Evolutionary conservation across 495 filamentous ascomycete species (phyloP).

Genomic region (Aspergillus haitiensis): DNA sequence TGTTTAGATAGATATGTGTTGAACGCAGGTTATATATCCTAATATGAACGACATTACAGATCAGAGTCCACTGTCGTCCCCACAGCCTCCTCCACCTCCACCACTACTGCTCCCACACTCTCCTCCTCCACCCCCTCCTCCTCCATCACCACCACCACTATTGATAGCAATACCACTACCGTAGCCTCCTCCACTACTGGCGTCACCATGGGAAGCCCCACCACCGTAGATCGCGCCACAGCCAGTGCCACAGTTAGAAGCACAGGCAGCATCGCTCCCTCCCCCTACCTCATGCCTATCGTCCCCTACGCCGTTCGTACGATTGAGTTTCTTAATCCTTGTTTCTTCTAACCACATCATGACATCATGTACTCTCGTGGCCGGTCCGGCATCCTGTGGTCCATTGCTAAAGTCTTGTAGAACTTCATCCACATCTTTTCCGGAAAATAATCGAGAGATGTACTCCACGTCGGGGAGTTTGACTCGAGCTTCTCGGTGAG

Average conservation of each 20-base stretch:
- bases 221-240: neutral
- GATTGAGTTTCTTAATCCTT: neutral
- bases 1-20: neutral
- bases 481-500: neutral
- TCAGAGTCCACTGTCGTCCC: neutral
- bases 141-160: neutral
- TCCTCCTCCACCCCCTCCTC: neutral
- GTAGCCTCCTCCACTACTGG: neutral
- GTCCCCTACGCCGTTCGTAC: neutral
- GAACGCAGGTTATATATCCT: neutral
- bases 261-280: neutral
- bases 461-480: neutral
- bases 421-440: neutral
- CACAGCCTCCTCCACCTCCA: neutral
- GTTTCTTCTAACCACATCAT: neutral
- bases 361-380: neutral
- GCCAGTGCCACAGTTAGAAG: neutral
- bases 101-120: neutral
- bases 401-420: neutral
- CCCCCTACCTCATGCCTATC: neutral
- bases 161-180: neutral
- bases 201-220: neutral
- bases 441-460: neutral
- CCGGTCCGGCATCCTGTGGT: neutral
- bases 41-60: neutral